A percentile compares a stretch with the other conserved stretches of the same genome.
These are phyloP conservation scores for Beauveria sp. DNA, from an alignment of 2,329 filamentous ascomycete genomes.

Conservation along the genomic window DNA sequence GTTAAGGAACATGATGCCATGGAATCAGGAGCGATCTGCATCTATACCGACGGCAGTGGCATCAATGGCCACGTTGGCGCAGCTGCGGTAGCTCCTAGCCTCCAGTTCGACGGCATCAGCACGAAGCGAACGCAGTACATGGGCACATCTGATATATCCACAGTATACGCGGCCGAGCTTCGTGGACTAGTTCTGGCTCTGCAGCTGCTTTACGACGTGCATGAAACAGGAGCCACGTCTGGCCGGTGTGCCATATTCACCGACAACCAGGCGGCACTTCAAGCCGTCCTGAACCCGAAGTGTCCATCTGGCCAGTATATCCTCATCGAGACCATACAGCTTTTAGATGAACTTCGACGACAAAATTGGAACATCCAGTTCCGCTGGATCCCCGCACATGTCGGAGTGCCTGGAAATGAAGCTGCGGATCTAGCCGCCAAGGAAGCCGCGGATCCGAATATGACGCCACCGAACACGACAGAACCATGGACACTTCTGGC, in stretches of 20 bases:
- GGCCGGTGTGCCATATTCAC: conserved; percentile 5
- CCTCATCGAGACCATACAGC: background rate
- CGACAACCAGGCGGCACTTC: conserved; percentile 11
- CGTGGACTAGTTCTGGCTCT: conserved; percentile 11
- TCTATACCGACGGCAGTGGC: conserved; percentile 8
- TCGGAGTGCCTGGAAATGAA: background rate
- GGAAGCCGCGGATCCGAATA: too few relatives aligned
- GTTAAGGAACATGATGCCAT: background rate
- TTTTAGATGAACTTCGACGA: background rate
- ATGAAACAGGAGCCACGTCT: background rate
- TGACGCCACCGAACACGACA: too few relatives aligned
- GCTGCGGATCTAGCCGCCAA: too few relatives aligned
- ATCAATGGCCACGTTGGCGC: conserved; percentile 5
- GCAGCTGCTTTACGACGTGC: background rate
- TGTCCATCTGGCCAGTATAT: conserved; percentile 8
- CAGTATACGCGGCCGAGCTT: conserved; percentile 8
- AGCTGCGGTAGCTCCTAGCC: background rate
- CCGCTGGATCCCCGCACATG: background rate
- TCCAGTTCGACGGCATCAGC: background rate
- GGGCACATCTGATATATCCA: conserved; percentile 2
- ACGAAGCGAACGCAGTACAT: conserved; percentile 4
- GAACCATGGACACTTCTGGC: too few relatives aligned
- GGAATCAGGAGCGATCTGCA: background rate
- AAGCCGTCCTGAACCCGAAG: conserved; percentile 4
- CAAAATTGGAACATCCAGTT: background rate